Percentiles rank a stretch among this genome's conserved stretches.
These are phyloP conservation scores for Colletotrichum chrysophilum DNA, from an alignment of 2,329 filamentous ascomycete species.

Conservation along the genomic window DNA sequence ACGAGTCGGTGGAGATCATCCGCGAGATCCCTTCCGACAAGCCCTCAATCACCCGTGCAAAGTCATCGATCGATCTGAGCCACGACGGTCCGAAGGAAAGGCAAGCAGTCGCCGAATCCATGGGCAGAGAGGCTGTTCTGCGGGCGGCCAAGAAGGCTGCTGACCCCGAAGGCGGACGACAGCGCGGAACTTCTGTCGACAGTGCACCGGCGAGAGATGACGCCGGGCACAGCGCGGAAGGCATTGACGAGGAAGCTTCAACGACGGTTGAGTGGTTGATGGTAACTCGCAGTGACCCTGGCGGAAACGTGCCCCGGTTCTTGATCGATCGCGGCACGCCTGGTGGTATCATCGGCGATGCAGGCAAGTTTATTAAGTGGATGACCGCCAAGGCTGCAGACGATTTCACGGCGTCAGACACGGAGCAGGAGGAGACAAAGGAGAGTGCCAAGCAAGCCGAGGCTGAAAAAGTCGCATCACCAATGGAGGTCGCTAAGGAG, in stretches of 20 bases:
- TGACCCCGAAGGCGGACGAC: slow-evolving; percentile 38
- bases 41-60: slow-evolving; percentile 42
- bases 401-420: slow-evolving; percentile 32
- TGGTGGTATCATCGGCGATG: slow-evolving; percentile 78
- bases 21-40: slow-evolving; percentile 73
- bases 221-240: slow-evolving; percentile 27
- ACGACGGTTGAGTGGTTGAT: slow-evolving; percentile 83
- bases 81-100: slow-evolving; percentile 34
- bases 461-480: slow-evolving; percentile 30
- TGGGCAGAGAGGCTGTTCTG: slow-evolving; percentile 47
- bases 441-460: slow-evolving; percentile 32
- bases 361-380: slow-evolving; percentile 84
- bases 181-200: slow-evolving; percentile 20
- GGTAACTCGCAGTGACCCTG: slow-evolving; percentile 88
- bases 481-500: slow-evolving; percentile 28
- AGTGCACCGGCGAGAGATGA: slow-evolving; percentile 27
- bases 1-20: slow-evolving; percentile 92
- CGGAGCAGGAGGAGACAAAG: slow-evolving; percentile 17
- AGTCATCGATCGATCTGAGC: slow-evolving; percentile 49
- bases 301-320: slow-evolving; percentile 86
- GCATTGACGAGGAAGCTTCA: slow-evolving; percentile 33
- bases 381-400: slow-evolving; percentile 45
- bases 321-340: slow-evolving; percentile 92
- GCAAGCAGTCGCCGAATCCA: slow-evolving; percentile 27
- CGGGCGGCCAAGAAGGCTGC: slow-evolving; percentile 30